Base-by-base conservation (phyloP, 371 early-diverging fungal genomes). In the Saksenaea vasiformis region DNA sequence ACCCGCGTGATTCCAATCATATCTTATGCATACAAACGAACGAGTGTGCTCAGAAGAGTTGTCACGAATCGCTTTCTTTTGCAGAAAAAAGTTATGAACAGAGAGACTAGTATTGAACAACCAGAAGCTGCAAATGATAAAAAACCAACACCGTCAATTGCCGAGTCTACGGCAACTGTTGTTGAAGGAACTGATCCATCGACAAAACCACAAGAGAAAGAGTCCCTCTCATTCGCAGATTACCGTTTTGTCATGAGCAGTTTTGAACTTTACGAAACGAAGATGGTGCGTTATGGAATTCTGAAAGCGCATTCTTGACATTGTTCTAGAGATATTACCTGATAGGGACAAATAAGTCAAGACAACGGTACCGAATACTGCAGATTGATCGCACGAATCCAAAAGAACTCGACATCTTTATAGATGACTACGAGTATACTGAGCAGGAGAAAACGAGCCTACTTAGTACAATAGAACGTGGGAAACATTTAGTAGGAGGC, bases 261-360 rank as follows among this genome's bases (percentile, higher is more conserved):
- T 35, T 90, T 92, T 72, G 85, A 87, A n/a, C 76, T 94, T 10
- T 94, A 94, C 64, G 95, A 94, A 68, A 94, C 95, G 28, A 88
- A 89, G 68, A 87, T 92, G 31, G 91, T 91, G 78, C 66, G 80
- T 13, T 9, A 10, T 13, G 41, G 58, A 1, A 34, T 15, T 34
- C 19, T 15, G 28, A 26, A 5, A 4, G 7, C 31, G n/a, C 11
- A 5, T 5, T 17, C 9, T 22, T 47, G 55, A 58, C 17, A 51
- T 47, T 39, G 26, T 10, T 31, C 35, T 60, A 91, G 88, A 68
- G 94, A 24, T 90, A 87, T 66, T 95, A 88, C 71, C 77, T 96
- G 13, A 85, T 97, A 14, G 98, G 95, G 0, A 91, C 91, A 14
- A 90, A 92, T 71, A 84, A 87, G 66, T 80, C 87, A 5, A 91